Conservation (phyloP, 1,284 basidiomycete genomes). For the Bondarzewia mesenterica region DNA sequence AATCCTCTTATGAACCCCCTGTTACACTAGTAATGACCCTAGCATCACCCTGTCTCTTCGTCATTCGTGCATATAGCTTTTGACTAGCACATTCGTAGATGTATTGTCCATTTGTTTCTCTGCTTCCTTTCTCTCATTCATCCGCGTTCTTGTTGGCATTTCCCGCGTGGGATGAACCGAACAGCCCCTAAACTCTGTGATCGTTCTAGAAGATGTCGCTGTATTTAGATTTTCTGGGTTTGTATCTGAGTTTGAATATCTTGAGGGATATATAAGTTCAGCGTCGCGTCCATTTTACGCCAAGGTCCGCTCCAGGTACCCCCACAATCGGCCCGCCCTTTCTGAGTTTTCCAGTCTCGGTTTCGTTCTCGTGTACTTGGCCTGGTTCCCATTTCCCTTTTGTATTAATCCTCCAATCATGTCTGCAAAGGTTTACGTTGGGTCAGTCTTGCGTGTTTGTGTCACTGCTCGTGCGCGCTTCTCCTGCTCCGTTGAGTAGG, state of each 20-base stretch:
- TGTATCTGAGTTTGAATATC: slow-evolving; percentile 22
- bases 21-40: slow-evolving; percentile 4
- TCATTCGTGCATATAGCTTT: neutral
- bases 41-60: neutral
- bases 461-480: slow-evolving; percentile 10
- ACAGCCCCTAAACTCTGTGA: neutral
- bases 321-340: slow-evolving; percentile 17
- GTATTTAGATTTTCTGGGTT: slow-evolving; percentile 1
- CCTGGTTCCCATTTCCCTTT: slow-evolving; percentile 3
- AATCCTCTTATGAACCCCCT: neutral
- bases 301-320: slow-evolving; percentile 14
- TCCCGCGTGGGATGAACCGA: neutral
- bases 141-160: neutral
- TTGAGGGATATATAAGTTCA: slow-evolving; percentile 39
- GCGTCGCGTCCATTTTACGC: slow-evolving; percentile 15
- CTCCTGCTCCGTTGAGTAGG: slow-evolving; percentile 9
- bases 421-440: slow-evolving; percentile 79
- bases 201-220: neutral
- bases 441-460: slow-evolving; percentile 46
- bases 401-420: slow-evolving; percentile 29
- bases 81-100: neutral
- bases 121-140: neutral
- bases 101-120: neutral
- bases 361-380: slow-evolving; percentile 14
- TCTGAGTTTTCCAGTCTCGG: slow-evolving; percentile 13